Conservation (phyloP, 768 basidiomycete genomes). For the Tephrocybe sp. region DNA sequence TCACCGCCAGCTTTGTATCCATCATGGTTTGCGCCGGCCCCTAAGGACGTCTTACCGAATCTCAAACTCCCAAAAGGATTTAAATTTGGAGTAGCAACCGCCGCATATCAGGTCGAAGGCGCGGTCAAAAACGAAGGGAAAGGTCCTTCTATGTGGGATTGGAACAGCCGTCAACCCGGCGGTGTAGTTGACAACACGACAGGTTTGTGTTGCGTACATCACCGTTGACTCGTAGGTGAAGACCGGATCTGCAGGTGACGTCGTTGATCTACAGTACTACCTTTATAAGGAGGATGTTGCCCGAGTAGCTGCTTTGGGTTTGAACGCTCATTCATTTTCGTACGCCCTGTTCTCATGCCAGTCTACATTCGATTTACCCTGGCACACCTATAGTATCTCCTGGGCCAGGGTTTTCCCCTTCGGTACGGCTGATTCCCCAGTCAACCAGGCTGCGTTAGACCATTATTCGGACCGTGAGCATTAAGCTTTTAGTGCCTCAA, state of each 20-base stretch:
- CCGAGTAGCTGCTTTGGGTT: conserved; percentile 47
- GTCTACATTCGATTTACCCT: neutral
- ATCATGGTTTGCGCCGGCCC: conserved; percentile 43
- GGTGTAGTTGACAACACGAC: conserved; percentile 44
- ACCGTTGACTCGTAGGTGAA: too few relatives aligned
- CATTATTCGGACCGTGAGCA: conserved; percentile 42
- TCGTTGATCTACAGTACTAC: conserved; percentile 50
- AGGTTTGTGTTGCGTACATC: conserved; percentile 23
- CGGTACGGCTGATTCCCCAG: conserved; percentile 46
- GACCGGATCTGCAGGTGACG: conserved; percentile 36
- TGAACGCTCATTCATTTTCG: conserved; percentile 54
- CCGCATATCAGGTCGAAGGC: conserved; percentile 55
- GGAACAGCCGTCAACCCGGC: conserved; percentile 44
- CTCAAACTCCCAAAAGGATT: conserved; percentile 48
- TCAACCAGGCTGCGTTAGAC: conserved; percentile 46
- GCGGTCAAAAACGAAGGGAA: conserved; percentile 50
- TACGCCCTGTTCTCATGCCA: conserved; percentile 17
- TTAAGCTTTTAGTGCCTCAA: conserved; percentile 8
- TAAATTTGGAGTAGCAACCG: conserved; percentile 52
- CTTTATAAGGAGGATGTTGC: conserved; percentile 54
- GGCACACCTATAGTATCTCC: conserved; percentile 35
- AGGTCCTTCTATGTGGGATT: conserved; percentile 50
- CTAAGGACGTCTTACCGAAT: conserved; percentile 42
- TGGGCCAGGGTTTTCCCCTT: conserved; percentile 55
- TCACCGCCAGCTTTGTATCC: conserved; percentile 46